Evolutionary conservation across 495 filamentous ascomycete genomes (phyloP), one percentile per base, ranked within the genome.

Genomic region (Corynascus novoguineensis): DNA sequence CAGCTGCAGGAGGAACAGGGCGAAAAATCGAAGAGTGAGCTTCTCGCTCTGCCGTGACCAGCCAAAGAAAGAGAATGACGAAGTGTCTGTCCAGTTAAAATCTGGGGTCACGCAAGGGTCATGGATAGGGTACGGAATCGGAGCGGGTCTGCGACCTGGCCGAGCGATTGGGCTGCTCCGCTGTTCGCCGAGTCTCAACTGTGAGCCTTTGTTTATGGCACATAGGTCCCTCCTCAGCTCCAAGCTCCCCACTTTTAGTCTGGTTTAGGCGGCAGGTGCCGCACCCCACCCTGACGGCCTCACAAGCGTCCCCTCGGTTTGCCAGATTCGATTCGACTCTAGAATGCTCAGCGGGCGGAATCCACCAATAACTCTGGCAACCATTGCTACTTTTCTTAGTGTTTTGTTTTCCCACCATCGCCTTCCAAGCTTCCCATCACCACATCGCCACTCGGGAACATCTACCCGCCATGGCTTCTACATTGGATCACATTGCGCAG

Each of bases 401-500:
- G 57, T 59, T 66, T 60, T 50, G 37, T 49, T 62, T 52, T 50
- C 35, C 34, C 49, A 21, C 46, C 58, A 42, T 35, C 12, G 21
- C 35, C 37, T 50, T 50, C 19, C 56, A 24, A 48, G 32, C 19
- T 28, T 55, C 34, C 46, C 50, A 22, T 48, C 49, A 50, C 50
- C 46, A 58, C 25, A 27, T 22, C 29, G 19, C 40, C 35, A 2
- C 14, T 8, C 47, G 27, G 24, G 22, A 57, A 21, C 35, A 37
- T 21, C 41, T 53, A 50, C 53, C 58, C 69, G 81, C 72, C 73
- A 95, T 95, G 89, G 83, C 89, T 70, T 76, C 85, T 61, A 81
- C 86, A 69, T 75, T 92, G 68, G 80, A 82, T 69, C 75, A 78
- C 62, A 77, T 96, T 61, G 84, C 88, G 25, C 78, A 86, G 75